Evolutionary conservation across 2,329 filamentous ascomycete species (phyloP).

Genomic region (Colletotrichum camelliae): DNA sequence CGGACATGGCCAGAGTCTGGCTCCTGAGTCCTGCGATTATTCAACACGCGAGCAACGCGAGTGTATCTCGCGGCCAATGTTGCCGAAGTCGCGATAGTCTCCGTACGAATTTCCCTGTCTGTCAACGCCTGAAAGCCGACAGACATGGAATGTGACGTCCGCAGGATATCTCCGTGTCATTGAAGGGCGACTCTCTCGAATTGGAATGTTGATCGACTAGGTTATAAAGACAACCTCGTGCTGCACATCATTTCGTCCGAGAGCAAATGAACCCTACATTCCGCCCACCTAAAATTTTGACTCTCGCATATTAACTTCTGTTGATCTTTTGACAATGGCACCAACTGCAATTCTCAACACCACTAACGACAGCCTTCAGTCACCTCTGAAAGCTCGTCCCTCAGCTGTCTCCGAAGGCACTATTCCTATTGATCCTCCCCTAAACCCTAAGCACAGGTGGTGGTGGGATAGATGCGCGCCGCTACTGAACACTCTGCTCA

Average conservation of each 20-base stretch:
- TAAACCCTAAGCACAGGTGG: slow-evolving; percentile 1
- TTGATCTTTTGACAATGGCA: neutral
- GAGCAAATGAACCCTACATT: neutral
- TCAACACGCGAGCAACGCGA: neutral
- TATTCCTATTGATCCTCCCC: neutral
- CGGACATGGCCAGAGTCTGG: neutral
- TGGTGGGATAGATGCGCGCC: slow-evolving; percentile 15
- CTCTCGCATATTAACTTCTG: neutral
- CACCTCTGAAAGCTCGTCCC: neutral
- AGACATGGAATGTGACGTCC: neutral
- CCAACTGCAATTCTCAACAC: neutral
- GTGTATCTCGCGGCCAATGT: neutral
- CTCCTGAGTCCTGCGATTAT: neutral
- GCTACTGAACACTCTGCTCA: neutral
- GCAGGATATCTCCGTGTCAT: neutral
- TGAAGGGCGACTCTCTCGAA: neutral
- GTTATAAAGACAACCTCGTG: neutral
- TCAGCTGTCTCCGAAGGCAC: neutral
- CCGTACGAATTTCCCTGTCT: neutral
- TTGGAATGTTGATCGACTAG: neutral
- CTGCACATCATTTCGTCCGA: neutral
- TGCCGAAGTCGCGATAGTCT: neutral
- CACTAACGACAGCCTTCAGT: neutral
- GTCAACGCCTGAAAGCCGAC: neutral
- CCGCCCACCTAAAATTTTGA: neutral